A percentile compares a stretch with the other conserved stretches of the same genome.
Conservation (phyloP, 1,284 basidiomycete genomes). For the Naganishia sp. region DNA sequence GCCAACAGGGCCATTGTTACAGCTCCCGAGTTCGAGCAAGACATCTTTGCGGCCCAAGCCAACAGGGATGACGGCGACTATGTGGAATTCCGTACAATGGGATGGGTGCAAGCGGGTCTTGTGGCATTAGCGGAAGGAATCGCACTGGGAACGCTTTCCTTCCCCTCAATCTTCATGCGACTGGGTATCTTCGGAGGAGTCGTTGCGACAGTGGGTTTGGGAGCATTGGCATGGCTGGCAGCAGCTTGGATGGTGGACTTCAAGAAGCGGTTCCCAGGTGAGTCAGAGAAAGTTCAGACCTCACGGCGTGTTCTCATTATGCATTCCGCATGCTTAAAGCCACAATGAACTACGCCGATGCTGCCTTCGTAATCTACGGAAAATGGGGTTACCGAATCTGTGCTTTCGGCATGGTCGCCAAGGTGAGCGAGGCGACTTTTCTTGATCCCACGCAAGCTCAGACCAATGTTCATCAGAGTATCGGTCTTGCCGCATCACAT, state of each 20-base stretch:
- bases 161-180: constrained; percentile 46
- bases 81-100: constrained; percentile 48
- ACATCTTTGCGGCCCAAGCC: constrained; percentile 41
- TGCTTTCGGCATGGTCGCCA: constrained; percentile 43
- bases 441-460: not conserved
- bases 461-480: constrained; percentile 33
- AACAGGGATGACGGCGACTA: constrained; percentile 41
- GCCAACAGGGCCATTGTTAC: constrained; percentile 97
- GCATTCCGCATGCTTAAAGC: not conserved
- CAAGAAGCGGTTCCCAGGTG: constrained; percentile 47
- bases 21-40: constrained; percentile 38
- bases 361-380: constrained; percentile 47
- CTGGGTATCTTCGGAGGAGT: constrained; percentile 48
- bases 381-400: constrained; percentile 43
- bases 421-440: constrained; percentile 34
- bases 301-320: not conserved
- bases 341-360: constrained; percentile 49
- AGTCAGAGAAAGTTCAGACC: not conserved
- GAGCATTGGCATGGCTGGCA: constrained; percentile 43
- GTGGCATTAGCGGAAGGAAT: constrained; percentile 49
- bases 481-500: constrained; percentile 48
- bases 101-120: constrained; percentile 47
- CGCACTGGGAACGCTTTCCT: constrained; percentile 47
- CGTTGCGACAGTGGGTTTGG: constrained; percentile 43
- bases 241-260: constrained; percentile 50